Percentiles rank a stretch among this genome's conserved stretches.
These are phyloP conservation scores for Otatea glauca DNA, from an alignment of 176 grass and related monocot species.

Conservation along the genomic window DNA sequence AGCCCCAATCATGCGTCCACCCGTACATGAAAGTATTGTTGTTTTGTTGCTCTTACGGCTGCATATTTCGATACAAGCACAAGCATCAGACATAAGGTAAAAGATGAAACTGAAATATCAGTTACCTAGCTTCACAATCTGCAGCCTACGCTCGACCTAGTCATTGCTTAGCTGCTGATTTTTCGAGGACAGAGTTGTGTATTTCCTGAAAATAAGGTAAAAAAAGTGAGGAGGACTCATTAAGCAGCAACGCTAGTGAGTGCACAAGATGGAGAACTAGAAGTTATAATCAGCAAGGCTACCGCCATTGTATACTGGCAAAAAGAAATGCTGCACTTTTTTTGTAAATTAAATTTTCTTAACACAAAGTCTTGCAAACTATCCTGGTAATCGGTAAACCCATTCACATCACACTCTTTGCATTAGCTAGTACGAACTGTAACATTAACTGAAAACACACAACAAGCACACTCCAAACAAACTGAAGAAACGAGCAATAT, in stretches of 20 bases:
- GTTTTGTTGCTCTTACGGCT: background rate
- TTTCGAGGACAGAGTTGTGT: background rate
- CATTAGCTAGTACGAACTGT: constrained; percentile 42
- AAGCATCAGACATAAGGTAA: constrained; percentile 7
- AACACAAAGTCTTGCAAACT: constrained; percentile 16
- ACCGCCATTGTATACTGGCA: background rate
- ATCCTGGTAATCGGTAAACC: constrained; percentile 5
- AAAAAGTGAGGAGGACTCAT: background rate
- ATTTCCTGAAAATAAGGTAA: constrained; percentile 1
- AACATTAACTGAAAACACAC: constrained; percentile 45
- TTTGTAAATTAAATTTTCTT: constrained; percentile 11
- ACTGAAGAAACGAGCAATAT: constrained; percentile 23
- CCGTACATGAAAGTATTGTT: background rate
- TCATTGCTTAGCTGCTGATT: background rate
- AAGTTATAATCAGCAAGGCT: constrained; percentile 17
- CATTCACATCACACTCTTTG: constrained; percentile 46
- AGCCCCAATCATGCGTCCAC: background rate
- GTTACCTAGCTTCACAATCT: constrained; percentile 36
- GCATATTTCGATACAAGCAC: background rate
- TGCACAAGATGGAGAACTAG: background rate
- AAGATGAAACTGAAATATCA: constrained; percentile 4
- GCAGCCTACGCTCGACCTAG: background rate
- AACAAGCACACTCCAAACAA: constrained; percentile 16
- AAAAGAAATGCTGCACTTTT: background rate
- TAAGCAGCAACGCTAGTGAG: background rate